Evolutionary conservation across 768 basidiomycete genomes (phyloP), one percentile per base, ranked within the genome.

Genomic region (Boletus patriciae): DNA sequence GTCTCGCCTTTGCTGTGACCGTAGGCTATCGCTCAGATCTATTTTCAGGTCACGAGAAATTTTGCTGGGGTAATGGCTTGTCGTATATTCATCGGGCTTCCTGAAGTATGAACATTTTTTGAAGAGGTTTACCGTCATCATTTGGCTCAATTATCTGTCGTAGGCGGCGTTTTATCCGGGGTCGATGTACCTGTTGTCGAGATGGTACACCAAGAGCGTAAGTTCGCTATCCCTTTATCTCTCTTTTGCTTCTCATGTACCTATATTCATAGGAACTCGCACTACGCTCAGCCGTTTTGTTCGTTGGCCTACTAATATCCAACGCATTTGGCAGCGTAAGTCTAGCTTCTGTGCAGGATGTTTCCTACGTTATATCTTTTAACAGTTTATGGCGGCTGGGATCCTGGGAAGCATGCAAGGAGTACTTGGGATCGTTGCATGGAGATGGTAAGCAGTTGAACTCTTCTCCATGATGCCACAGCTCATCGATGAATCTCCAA

Each of bases 351-450:
- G 18, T 4, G 6, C 16, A 13, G 8, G n/a, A 16, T 15, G 31
- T 7, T n/a, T n/a, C 6, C 36, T 11, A 31, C 16, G 2, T 40
- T 36, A 42, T 50, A 29, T 31, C 4, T 25, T 16, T 25, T 25
- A 16, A 18, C 55, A 87, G 83, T 69, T 89, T 7, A 81, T 90
- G 64, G 90, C 87, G n/a, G 87, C 88, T n/a, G 88, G 86, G 10
- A 86, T 90, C 50, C 76, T 92, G 18, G 73, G 76, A 1, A 78
- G 76, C 40, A 86, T 90, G 87, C 81, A 91, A 58, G 87, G 86
- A 3, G 77, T 76, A 50, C 73, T 80, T 6, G 88, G 87, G 3
- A 83, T 87, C 42, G 66, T 83, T 31, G 87, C 86, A 13, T 91
- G 88, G 88, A 66, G 85, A 75, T 90, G 83, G 85, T 84, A 60